phyloP scores from a whole-genome alignment of 2,329 filamentous ascomycete species.

The Alternaria angustiovoidea region DNA sequence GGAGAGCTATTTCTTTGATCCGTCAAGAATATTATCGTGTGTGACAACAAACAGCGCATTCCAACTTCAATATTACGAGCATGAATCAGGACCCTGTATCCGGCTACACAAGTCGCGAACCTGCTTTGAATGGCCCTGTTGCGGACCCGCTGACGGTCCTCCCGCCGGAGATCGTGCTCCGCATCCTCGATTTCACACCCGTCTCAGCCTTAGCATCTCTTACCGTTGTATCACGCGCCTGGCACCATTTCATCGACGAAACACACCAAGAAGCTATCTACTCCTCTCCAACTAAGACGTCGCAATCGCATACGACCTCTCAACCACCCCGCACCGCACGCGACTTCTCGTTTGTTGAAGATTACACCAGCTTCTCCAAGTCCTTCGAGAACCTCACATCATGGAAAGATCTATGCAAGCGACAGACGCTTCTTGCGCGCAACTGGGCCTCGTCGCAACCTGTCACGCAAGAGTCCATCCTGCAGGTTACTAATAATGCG shows the following conservation, averaged over 20 bases:
- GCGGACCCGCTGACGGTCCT: slow-evolving; percentile 13
- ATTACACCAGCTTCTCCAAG: slow-evolving; percentile 14
- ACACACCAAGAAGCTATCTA: slow-evolving; percentile 13
- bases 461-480: slow-evolving; percentile 8
- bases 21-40: slow-evolving; percentile 4
- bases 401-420: slow-evolving; percentile 14
- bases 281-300: slow-evolving; percentile 9
- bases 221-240: slow-evolving; percentile 7
- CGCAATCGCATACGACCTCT: neutral
- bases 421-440: slow-evolving; percentile 6
- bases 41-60: neutral
- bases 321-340: slow-evolving; percentile 1
- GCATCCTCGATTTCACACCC: slow-evolving; percentile 16
- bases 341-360: slow-evolving; percentile 7
- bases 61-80: neutral
- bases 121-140: neutral
- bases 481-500: slow-evolving; percentile 10
- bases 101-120: neutral
- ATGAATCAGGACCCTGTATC: neutral
- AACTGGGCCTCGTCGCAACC: slow-evolving; percentile 7
- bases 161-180: slow-evolving; percentile 16
- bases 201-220: slow-evolving; percentile 10
- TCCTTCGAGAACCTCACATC: slow-evolving; percentile 10
- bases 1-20: slow-evolving; percentile 4
- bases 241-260: slow-evolving; percentile 16